These are phyloP conservation scores for Bacidia gigantensis DNA, from an alignment of 495 filamentous ascomycete species.

Conservation along the genomic window DNA sequence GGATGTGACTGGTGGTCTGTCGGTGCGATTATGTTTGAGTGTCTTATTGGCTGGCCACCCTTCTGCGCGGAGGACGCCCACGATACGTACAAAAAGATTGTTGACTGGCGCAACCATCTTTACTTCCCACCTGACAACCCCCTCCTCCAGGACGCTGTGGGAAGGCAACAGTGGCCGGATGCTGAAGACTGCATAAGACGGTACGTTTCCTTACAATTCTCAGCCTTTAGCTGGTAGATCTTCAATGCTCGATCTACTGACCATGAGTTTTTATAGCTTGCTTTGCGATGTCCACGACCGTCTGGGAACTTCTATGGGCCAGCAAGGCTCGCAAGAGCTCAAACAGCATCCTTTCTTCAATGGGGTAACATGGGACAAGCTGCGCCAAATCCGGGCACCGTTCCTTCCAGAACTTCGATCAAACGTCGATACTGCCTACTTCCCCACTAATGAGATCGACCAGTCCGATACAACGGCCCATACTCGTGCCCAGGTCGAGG, in stretches of 20 bases:
- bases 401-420: slow-evolving; percentile 88
- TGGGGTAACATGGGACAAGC: slow-evolving; percentile 81
- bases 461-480: slow-evolving; percentile 70
- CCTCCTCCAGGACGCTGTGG: slow-evolving; percentile 26
- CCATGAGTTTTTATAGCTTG: slow-evolving; percentile 43
- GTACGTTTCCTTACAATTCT: slow-evolving; percentile 38
- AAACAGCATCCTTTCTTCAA: slow-evolving; percentile 92
- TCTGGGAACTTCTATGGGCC: slow-evolving; percentile 50
- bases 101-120: slow-evolving; percentile 89
- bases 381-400: slow-evolving; percentile 83
- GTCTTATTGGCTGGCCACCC: slow-evolving; percentile 94
- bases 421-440: slow-evolving; percentile 93
- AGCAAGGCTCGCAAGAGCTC: slow-evolving; percentile 73
- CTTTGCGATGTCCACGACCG: slow-evolving; percentile 86
- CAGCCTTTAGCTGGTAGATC: not conserved
- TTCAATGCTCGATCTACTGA: not conserved
- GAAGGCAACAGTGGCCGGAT: slow-evolving; percentile 38
- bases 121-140: slow-evolving; percentile 95
- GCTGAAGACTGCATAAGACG: slow-evolving; percentile 79
- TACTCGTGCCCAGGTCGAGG: slow-evolving; percentile 52
- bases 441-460: slow-evolving; percentile 95
- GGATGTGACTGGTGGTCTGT: slow-evolving; percentile 99
- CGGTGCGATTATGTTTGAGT: slow-evolving; percentile 99
- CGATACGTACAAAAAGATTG: slow-evolving; percentile 98
- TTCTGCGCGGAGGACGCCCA: slow-evolving; percentile 97